Percentiles rank a stretch among this genome's conserved stretches.
phyloP scores from a whole-genome alignment of 306 rosid species.

The Canavalia ensiformis region DNA sequence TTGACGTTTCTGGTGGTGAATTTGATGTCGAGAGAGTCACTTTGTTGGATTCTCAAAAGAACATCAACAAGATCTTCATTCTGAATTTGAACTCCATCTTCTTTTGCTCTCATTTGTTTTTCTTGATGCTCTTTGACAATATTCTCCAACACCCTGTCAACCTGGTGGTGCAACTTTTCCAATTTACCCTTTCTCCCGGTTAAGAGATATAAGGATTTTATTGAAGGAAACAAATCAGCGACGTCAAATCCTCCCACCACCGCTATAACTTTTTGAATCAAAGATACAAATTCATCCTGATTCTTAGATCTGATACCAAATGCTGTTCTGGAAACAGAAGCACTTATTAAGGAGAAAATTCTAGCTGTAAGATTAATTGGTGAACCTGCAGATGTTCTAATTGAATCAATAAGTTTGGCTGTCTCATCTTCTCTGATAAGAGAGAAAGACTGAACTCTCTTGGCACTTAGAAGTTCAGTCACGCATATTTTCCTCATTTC shows the following conservation, averaged over 20 bases:
- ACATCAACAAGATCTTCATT: conserved; percentile 44
- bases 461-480: conserved; percentile 17
- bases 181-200: conserved; percentile 3
- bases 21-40: neutral
- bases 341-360: conserved; percentile 15
- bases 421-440: conserved; percentile 36
- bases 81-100: neutral
- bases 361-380: conserved; percentile 7
- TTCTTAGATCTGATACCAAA: conserved; percentile 19
- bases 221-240: conserved; percentile 43
- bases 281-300: neutral
- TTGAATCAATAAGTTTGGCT: conserved; percentile 5
- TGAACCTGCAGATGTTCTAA: conserved; percentile 18
- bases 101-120: neutral
- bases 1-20: conserved; percentile 24
- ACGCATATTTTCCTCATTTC: conserved; percentile 29
- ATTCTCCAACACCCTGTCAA: conserved; percentile 1
- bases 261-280: neutral
- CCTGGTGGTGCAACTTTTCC: conserved; percentile 1
- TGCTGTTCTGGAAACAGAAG: conserved; percentile 28
- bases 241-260: conserved; percentile 1
- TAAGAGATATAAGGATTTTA: neutral
- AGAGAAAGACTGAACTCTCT: conserved; percentile 36
- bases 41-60: conserved; percentile 42
- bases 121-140: conserved; percentile 25